Conservation (phyloP, 2,329 filamentous ascomycete species). For the Bipolaris gigantea region DNA sequence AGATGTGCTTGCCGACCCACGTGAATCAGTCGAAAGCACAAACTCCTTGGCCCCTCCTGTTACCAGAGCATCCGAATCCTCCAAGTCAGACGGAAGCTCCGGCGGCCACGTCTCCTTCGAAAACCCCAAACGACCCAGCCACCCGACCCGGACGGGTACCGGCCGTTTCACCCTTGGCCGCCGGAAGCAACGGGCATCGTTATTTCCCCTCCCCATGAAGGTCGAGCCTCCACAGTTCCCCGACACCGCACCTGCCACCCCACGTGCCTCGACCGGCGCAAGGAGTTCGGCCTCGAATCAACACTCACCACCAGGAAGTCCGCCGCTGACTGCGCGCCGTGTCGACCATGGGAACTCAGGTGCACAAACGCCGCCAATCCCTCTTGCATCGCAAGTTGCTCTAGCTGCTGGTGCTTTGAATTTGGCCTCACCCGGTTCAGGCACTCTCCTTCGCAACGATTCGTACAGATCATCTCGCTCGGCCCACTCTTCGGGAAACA, state of each 20-base stretch:
- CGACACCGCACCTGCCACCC: slow-evolving; percentile 50
- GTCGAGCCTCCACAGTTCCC: slow-evolving; percentile 54
- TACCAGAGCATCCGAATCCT: slow-evolving; percentile 78
- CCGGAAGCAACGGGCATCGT: slow-evolving; percentile 67
- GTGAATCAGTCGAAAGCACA: slow-evolving; percentile 63
- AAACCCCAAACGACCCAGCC: slow-evolving; percentile 36
- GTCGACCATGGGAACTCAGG: slow-evolving; percentile 36
- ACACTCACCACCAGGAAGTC: slow-evolving; percentile 42
- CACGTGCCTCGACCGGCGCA: slow-evolving; percentile 47
- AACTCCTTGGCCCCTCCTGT: slow-evolving; percentile 66
- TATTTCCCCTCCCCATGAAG: slow-evolving; percentile 89
- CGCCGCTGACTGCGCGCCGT: slow-evolving; percentile 40
- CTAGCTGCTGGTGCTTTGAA: slow-evolving; percentile 52
- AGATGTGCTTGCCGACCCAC: slow-evolving; percentile 59
- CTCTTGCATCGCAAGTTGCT: slow-evolving; percentile 58
- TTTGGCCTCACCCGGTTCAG: slow-evolving; percentile 49
- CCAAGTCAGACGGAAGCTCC: slow-evolving; percentile 82
- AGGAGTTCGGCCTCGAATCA: slow-evolving; percentile 39
- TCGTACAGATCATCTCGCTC: slow-evolving; percentile 70
- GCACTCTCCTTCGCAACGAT: slow-evolving; percentile 59
- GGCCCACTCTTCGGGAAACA: slow-evolving; percentile 56
- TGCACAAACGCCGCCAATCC: slow-evolving; percentile 41
- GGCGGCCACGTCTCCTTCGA: slow-evolving; percentile 50
- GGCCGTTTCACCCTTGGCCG: slow-evolving; percentile 71
- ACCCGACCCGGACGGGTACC: slow-evolving; percentile 69